Percentiles rank a stretch among this genome's conserved stretches.
phyloP scores from a whole-genome alignment of 805 yeast genomes.

The Candida verbasci region DNA sequence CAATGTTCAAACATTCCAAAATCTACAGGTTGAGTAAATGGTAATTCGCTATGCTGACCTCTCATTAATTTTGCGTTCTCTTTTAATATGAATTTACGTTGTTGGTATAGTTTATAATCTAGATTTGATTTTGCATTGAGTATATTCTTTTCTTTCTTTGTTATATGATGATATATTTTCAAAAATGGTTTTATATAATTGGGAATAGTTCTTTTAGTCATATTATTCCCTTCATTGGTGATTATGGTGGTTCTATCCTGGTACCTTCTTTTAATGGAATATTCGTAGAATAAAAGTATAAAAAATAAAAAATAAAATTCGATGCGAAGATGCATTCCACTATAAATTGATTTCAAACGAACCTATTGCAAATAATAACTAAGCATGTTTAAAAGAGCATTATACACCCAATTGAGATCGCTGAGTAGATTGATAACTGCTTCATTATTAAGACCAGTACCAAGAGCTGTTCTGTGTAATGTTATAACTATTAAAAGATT shows the following conservation, averaged over 20 bases:
- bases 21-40: neutral
- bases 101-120: neutral
- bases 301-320: too few species aligned
- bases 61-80: slow-evolving; percentile 1
- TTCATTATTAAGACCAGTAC: neutral
- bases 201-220: neutral
- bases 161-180: neutral
- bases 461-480: neutral
- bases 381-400: too few species aligned
- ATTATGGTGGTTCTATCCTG: too few species aligned
- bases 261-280: too few species aligned
- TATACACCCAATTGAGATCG: too few species aligned
- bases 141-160: neutral
- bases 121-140: neutral
- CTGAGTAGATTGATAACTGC: too few species aligned
- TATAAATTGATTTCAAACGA: too few species aligned
- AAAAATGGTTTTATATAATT: neutral
- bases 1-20: neutral
- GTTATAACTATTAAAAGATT: neutral
- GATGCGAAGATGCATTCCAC: too few species aligned
- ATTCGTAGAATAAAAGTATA: too few species aligned
- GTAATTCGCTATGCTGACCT: neutral
- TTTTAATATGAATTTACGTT: neutral
- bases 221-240: too few species aligned
- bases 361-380: too few species aligned